Base-by-base conservation (phyloP, 441 rosid species). In the Isatis lusitanica region DNA sequence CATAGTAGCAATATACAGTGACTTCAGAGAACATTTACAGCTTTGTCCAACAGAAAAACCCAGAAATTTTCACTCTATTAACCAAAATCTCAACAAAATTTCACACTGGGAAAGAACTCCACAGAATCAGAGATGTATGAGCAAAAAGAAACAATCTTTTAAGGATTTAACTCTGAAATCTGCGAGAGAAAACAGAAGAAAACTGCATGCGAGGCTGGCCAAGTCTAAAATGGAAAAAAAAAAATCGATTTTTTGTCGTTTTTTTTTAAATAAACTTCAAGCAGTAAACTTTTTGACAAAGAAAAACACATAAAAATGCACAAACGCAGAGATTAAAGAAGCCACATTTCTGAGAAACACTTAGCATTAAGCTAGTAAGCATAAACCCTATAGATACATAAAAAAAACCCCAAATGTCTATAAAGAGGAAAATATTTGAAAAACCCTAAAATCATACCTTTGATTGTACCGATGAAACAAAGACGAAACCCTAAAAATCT, bases 291-390 rank as follows among this genome's bases (percentile, higher is more conserved):
- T 36, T 21, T 21, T 3, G 1, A 8, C 3, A 1, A 7, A 18
- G 18, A 9, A 52, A 21, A 12, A 62, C n/a, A n/a, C 40, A 63
- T 2, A 13, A 39, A 46, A 36, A 6, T 0, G 0, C 9, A 68
- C 36, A 63, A 44, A 46, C 33, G 36, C 55, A 63, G 66, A 51
- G 63, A 74, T 5, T n/a, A 10, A 60, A 74, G 53, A 47, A 76
- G 38, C 47, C 18, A 76, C 79, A 70, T 76, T 66, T 50, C 48
- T n/a, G 21, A 46, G 12, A 67, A 10, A 58, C 9, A 52, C 57
- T 18, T n/a, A 57, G 21, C 16, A 28, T 4, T 18, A 2, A 30
- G 17, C 10, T 24, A 35, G 8, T 47, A 12, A 48, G 2, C 68
- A 51, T 48, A 50, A 39, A 31, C 36, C 9, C 30, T 12, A 38